Conservation (phyloP, 768 basidiomycete genomes). For the Lactarius hengduanensis region DNA sequence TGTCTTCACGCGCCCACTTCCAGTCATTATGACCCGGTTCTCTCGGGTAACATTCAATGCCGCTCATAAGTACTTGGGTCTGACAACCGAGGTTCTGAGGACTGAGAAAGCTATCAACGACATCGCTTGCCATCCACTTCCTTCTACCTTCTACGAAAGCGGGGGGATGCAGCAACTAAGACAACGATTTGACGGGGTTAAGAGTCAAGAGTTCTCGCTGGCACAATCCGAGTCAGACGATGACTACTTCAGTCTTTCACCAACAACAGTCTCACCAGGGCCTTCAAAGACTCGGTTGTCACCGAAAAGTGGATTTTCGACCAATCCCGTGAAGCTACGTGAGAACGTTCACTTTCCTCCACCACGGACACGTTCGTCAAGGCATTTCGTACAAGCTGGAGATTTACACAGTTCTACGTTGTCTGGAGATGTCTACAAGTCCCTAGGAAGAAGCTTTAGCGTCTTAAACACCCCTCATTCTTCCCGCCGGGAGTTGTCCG, state of each 20-base stretch:
- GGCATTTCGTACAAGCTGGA: slow-evolving; percentile 69
- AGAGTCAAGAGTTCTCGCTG: slow-evolving; percentile 34
- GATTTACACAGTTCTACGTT: slow-evolving; percentile 66
- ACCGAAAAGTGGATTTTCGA: slow-evolving; percentile 32
- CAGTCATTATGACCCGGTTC: slow-evolving; percentile 91
- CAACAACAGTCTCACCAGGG: slow-evolving; percentile 30
- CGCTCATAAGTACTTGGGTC: slow-evolving; percentile 92
- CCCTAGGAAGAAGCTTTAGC: slow-evolving; percentile 28
- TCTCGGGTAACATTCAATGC: slow-evolving; percentile 97
- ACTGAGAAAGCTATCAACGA: slow-evolving; percentile 98
- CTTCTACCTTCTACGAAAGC: slow-evolving; percentile 85
- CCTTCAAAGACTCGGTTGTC: slow-evolving; percentile 18
- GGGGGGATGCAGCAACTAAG: slow-evolving; percentile 88
- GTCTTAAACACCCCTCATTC: slow-evolving; percentile 21
- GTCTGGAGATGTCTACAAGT: slow-evolving; percentile 44
- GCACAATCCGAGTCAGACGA: slow-evolving; percentile 45
- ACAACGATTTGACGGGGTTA: slow-evolving; percentile 76
- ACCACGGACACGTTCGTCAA: slow-evolving; percentile 40
- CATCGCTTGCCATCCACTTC: slow-evolving; percentile 93
- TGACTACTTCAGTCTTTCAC: slow-evolving; percentile 53
- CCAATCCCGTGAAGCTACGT: slow-evolving; percentile 30
- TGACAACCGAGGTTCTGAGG: slow-evolving; percentile 92
- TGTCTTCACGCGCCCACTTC: slow-evolving; percentile 18
- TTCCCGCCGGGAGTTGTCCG: slow-evolving; percentile 23
- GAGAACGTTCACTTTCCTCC: slow-evolving; percentile 25